These are phyloP conservation scores for Colletotrichum chlorophyti DNA, from an alignment of 2,329 filamentous ascomycete genomes.

Conservation along the genomic window DNA sequence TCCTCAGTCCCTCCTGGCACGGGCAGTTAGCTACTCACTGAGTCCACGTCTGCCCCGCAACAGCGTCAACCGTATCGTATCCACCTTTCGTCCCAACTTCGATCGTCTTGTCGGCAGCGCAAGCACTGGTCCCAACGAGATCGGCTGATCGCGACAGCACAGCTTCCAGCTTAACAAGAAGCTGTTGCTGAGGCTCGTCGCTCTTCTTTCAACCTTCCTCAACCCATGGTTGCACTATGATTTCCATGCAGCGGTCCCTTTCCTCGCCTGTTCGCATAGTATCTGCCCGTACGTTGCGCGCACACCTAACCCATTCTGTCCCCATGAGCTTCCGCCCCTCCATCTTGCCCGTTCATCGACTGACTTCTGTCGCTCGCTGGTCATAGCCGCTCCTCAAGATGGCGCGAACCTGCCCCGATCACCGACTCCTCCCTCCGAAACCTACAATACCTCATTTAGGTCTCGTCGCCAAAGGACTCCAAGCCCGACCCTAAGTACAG, in stretches of 20 bases:
- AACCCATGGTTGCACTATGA: slow-evolving; percentile 58
- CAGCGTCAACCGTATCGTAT: slow-evolving; percentile 2
- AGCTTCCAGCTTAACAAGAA: slow-evolving; percentile 18
- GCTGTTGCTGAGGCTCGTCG: slow-evolving; percentile 45
- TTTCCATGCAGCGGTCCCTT: slow-evolving; percentile 67
- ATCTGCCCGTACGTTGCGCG: slow-evolving; percentile 63
- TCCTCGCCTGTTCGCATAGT: slow-evolving; percentile 67
- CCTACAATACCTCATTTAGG: slow-evolving; percentile 62
- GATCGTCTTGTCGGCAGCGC: neutral
- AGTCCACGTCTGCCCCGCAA: slow-evolving; percentile 25
- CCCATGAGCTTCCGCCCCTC: slow-evolving; percentile 1
- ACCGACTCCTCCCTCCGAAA: slow-evolving; percentile 47
- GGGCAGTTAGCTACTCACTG: too few relatives aligned
- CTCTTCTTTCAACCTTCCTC: slow-evolving; percentile 34
- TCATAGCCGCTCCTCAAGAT: slow-evolving; percentile 58
- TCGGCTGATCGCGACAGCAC: slow-evolving; percentile 17
- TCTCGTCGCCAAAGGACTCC: slow-evolving; percentile 59
- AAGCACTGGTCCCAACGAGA: neutral
- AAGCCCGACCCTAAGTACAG: slow-evolving; percentile 59
- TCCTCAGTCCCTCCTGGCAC: neutral
- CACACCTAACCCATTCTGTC: slow-evolving; percentile 13
- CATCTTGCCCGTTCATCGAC: slow-evolving; percentile 5
- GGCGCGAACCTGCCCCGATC: slow-evolving; percentile 46
- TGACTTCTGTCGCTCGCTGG: slow-evolving; percentile 31
- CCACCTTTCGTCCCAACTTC: neutral